Evolutionary conservation across 345 rosid genomes (phyloP), one percentile per base, ranked within the genome.

Genomic region (Adansonia digitata): DNA sequence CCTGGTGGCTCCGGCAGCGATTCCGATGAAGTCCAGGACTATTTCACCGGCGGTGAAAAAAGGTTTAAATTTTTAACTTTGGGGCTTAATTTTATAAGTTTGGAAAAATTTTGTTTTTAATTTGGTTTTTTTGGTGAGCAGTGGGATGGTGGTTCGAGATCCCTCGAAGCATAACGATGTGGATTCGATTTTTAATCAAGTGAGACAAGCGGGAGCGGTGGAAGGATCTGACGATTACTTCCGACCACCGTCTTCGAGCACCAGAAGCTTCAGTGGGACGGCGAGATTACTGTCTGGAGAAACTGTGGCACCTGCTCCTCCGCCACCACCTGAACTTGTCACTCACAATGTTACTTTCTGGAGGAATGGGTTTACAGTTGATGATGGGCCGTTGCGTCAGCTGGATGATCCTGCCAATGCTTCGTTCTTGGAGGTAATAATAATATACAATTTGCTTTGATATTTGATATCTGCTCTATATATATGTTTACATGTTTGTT

Each of bases 71-170:
- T 35, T 48, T 27, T 51, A 12, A 45, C 24, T 8, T 48, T 68
- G 13, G 52, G 14, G 4, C 3, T 48, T 37, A 26, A 17, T 31
- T 20, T 37, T 45, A 18, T 48, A 8, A 26, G 10, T 14, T 18
- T 17, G 42, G 24, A 9, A 48, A 31, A 48, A 5, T 1, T 49
- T 61, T 10, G 71, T 72, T 71, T 52, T 49, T 11, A 0, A 51
- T 11, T 49, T 49, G 45, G 9, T 49, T 69, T 0, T 69, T n/a
- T 69, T 27, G 18, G 6, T 31, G 60, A 49, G 73, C 84, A 94
- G 98, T 81, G 97, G 98, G 52, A 92, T 94, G 97, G 85, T 89
- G 77, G 94, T 92, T 43, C 93, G 90, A 82, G 98, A 91, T 84
- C 97, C 95, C 79, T 81, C 82, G 45, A 89, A 82, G 75, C 71